Base-by-base conservation (phyloP, 2,329 filamentous ascomycete species). In the Fusarium pininemorale region DNA sequence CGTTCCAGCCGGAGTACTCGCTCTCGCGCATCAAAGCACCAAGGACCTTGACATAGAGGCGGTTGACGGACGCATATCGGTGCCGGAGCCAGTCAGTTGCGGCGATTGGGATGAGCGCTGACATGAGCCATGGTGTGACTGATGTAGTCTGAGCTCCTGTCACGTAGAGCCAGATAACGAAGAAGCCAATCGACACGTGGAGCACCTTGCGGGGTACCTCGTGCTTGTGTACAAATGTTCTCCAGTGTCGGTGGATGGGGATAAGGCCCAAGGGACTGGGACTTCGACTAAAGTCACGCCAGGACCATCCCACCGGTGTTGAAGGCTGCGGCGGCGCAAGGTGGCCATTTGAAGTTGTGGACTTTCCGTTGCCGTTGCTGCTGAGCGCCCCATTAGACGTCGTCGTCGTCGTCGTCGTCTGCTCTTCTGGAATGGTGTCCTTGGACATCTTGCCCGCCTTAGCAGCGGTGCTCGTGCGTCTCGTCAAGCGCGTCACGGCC, bases 21-120 rank as follows among this genome's bases (percentile, higher is more conserved):
- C 93, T 96, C 85, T 99, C 96, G 62, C 96, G 93, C 96, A 99
- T 99, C 77, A 99, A 87, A 2, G 95, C 94, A 53, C 96, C 96
- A 20, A 98, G 85, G 42, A 90, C 88, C 64, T 89, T 90, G 77
- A 98, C 96, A 83, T 98, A 99, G 64, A 98, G 81, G 42, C 92
- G 89, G 82, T 99, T 99, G 79, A 99, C 89, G 3, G 91, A 88
- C 68, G 93, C 90, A 77, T 91, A 96, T 76, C 91, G 90, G 83
- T 98, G 95, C 59, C 96, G 93, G 54, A 98, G 84, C 77, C 95
- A 87, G 82, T 99, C 96, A 41, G 91, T 90, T 8, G 90, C 89
- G 37, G 94, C 92, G 80, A 98, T 96, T 39, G 96, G 96, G 45
- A 98, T 87, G 47, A 99, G 86, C 6, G 91, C 90, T 13, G 88